These are phyloP conservation scores for Osmanthus fragrans DNA, from an alignment of 257 asterid species.

Conservation along the genomic window DNA sequence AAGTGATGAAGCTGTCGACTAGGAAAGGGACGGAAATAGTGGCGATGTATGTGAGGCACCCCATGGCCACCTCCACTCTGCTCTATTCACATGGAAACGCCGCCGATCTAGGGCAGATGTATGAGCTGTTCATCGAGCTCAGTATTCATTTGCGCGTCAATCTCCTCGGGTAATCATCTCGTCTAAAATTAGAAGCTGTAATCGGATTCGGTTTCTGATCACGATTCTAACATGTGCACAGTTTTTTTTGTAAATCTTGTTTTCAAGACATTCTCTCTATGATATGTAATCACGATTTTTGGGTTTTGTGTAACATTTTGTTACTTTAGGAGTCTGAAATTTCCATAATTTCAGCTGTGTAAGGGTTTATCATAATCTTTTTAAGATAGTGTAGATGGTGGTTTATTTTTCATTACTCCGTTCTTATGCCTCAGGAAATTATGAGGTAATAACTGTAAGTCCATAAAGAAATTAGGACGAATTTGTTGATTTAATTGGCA, in stretches of 20 bases:
- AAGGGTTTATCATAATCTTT: background rate
- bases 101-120: conserved; percentile 98
- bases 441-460: background rate
- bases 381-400: background rate
- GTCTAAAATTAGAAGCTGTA: background rate
- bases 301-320: background rate
- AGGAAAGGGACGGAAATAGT: conserved; percentile 86
- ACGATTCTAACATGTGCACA: background rate
- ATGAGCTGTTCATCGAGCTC: conserved; percentile 86
- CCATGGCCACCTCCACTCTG: conserved; percentile 83
- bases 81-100: conserved; percentile 98
- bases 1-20: conserved; percentile 74
- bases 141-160: conserved; percentile 89
- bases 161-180: conserved; percentile 72
- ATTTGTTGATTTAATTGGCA: background rate
- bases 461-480: background rate
- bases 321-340: background rate
- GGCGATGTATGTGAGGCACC: conserved; percentile 79
- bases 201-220: background rate
- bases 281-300: background rate
- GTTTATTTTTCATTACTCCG: background rate
- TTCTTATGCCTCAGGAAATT: background rate
- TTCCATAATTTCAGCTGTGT: background rate
- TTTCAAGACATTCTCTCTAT: background rate
- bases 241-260: background rate